phyloP scores from a whole-genome alignment of 139 green algal species.

The Pedinophyceae sp. region DNA sequence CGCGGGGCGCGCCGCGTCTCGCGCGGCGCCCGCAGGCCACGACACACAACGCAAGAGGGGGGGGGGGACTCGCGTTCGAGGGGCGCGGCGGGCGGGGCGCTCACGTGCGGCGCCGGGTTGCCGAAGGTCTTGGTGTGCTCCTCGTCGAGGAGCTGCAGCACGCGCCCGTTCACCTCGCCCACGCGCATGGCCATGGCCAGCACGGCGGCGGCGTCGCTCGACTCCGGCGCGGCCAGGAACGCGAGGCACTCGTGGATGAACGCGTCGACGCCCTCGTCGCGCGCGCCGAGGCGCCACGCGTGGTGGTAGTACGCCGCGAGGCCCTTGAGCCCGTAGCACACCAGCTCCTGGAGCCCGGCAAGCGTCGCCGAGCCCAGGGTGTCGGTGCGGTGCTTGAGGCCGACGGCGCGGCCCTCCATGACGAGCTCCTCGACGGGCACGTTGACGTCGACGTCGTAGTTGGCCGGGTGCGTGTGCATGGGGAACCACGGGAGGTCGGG shows the following conservation, averaged over 20 bases:
- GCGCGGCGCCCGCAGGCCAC: too few relatives aligned
- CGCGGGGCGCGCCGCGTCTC: too few relatives aligned
- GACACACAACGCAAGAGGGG: too few relatives aligned
- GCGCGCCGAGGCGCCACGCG: constrained; percentile 26
- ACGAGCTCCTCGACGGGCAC: neutral
- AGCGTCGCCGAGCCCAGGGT: constrained; percentile 28
- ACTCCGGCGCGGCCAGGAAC: constrained; percentile 17
- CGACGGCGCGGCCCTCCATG: neutral
- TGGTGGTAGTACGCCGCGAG: constrained; percentile 40
- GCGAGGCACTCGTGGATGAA: constrained; percentile 22
- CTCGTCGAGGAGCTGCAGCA: constrained; percentile 37
- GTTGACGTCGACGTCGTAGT: neutral
- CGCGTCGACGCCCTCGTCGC: constrained; percentile 14
- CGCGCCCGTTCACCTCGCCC: constrained; percentile 31
- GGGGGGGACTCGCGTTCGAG: too few relatives aligned
- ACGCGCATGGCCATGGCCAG: constrained; percentile 26
- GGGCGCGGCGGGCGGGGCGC: too few relatives aligned
- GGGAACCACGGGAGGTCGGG: neutral
- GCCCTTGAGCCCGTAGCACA: constrained; percentile 44
- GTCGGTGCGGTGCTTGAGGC: constrained; percentile 15
- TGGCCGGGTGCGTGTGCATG: neutral
- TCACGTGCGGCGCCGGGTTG: constrained; percentile 6
- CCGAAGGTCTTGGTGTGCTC: constrained; percentile 24
- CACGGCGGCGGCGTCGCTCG: constrained; percentile 16
- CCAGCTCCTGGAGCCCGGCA: constrained; percentile 40